Conservation (phyloP, 306 rosid genomes). For the Castanea crenata region DNA sequence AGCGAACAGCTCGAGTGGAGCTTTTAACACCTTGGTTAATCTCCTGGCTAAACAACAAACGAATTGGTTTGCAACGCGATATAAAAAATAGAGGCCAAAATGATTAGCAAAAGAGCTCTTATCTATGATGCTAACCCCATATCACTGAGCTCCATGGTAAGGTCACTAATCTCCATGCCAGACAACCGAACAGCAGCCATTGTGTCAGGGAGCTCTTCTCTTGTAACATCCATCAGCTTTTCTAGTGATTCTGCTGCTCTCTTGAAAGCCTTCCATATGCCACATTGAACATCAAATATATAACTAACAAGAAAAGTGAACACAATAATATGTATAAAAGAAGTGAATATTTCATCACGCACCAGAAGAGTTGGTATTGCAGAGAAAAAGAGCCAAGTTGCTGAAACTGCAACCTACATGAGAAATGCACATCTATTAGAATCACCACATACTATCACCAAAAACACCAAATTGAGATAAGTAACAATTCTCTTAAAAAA, state of each 20-base stretch:
- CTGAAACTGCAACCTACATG: conserved; percentile 66
- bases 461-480: background rate
- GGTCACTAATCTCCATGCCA: conserved; percentile 93
- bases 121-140: conserved; percentile 48
- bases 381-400: conserved; percentile 83
- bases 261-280: conserved; percentile 70
- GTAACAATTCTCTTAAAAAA: background rate
- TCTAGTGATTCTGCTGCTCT: conserved; percentile 84
- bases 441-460: background rate
- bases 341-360: conserved; percentile 18
- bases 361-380: conserved; percentile 94
- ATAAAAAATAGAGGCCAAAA: background rate
- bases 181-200: conserved; percentile 89
- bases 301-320: background rate
- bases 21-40: conserved; percentile 82
- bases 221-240: conserved; percentile 80
- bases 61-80: background rate
- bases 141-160: conserved; percentile 85
- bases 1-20: conserved; percentile 70
- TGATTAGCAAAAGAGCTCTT: background rate
- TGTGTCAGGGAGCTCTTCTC: conserved; percentile 92
- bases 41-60: conserved; percentile 60
- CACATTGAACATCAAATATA: conserved; percentile 5
- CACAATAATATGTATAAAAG: background rate
- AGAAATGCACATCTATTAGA: background rate